Evolutionary conservation across 768 basidiomycete genomes (phyloP).

Genomic region (Tricholoma flavovirens): DNA sequence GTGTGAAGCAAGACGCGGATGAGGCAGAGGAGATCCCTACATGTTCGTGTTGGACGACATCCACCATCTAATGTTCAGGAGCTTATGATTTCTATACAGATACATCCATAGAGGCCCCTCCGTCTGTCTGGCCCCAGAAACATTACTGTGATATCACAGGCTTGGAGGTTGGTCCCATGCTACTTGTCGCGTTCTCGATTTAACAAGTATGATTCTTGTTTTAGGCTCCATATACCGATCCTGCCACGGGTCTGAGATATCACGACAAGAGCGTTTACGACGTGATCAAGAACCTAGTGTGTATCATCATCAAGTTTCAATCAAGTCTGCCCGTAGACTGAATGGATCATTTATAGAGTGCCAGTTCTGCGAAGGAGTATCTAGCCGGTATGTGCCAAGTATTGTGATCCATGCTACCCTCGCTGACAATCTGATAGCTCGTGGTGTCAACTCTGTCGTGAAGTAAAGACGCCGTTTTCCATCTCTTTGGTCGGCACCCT

Average conservation of each 20-base stretch:
- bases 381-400: slow-evolving; percentile 43
- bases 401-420: neutral
- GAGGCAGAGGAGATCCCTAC: slow-evolving; percentile 63
- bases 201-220: neutral
- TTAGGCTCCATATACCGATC: slow-evolving; percentile 81
- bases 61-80: neutral
- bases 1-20: slow-evolving; percentile 12
- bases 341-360: slow-evolving; percentile 37
- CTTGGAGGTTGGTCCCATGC: slow-evolving; percentile 47
- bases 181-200: neutral
- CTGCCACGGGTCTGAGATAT: slow-evolving; percentile 71
- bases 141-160: slow-evolving; percentile 87
- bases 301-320: slow-evolving; percentile 11
- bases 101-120: slow-evolving; percentile 78
- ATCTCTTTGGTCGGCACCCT: too few species aligned
- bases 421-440: slow-evolving; percentile 10
- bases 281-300: slow-evolving; percentile 66
- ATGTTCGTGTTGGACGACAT: slow-evolving; percentile 38
- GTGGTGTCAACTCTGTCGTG: slow-evolving; percentile 45
- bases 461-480: slow-evolving; percentile 19
- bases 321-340: neutral
- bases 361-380: slow-evolving; percentile 71
- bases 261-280: slow-evolving; percentile 88
- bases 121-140: slow-evolving; percentile 68
- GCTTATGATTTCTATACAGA: slow-evolving; percentile 35